Base-by-base conservation (phyloP, 805 yeast genomes). In the Cyberlindnera bimundalis region DNA sequence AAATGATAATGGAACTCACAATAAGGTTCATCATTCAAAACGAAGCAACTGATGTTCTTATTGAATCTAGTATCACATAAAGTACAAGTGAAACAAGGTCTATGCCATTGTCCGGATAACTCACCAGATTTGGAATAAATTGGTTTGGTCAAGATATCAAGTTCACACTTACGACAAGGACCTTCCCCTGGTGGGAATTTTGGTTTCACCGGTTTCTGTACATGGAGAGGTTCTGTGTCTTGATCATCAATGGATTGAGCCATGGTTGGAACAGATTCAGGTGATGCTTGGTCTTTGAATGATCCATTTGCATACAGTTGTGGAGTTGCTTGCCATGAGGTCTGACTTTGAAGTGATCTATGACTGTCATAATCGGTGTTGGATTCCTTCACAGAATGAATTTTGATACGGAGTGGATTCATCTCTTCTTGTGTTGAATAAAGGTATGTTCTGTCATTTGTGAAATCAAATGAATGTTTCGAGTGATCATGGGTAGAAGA, bases 101-200 rank as follows among this genome's bases (percentile, higher is more conserved):
- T 72, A 59, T 93, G 99, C 98, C 98, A 93, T 59, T 89, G 91
- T 0, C 97, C 98, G 2, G 87, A 75, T 33, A 84, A 65, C 55
- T 81, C 89, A n/a, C 59, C 84, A 40, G 84, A 85, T 51, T 81
- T 84, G n/a, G 96, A 86, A 63, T 80, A 84, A 15, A 91, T 84
- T 0, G 93, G 71, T 55, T 82, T 86, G 1, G 78, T 70, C 1
- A 50, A 47, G 23, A 90, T 79, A n/a, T 62, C 67, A 33, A 60
- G 45, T 5, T 63, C 60, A 65, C 98, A 91, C 25, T 74, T 70
- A 43, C 97, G 78, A 60, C 98, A 91, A 13, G 89, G 89, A 0
- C 93, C 93, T 45, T 75, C 65, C 0, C 91, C 93, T 0, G 89
- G 75, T 5, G 74, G 69, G 41, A 61, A 62, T 37, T 55, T 51